Evolutionary conservation across 129 eudicot genomes (phyloP), one percentile per base, ranked within the genome.

Genomic region (Glebionis coronaria): DNA sequence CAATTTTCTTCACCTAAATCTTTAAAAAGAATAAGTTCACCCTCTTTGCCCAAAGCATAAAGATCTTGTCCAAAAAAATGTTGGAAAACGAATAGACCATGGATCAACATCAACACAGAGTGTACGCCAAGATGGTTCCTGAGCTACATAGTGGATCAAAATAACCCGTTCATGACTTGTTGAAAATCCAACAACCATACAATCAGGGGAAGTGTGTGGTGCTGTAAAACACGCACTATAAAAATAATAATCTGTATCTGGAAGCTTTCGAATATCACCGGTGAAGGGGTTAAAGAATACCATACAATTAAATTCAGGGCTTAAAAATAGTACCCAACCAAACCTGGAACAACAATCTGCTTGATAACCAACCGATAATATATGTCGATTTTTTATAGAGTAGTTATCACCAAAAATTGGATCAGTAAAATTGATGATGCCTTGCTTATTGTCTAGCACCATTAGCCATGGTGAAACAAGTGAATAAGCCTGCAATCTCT

Each of bases 241-340:
- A 45, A 56, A 70, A 76, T 18, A 20, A 61, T 4, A 49, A 15
- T 12, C 15, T 16, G 2, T 8, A 8, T 0, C 9, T 46, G 76
- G 66, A 40, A 69, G 62, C 12, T 61, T 20, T 3, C 9, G 15
- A 3, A 4, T 62, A 20, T 35, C 61, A 28, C 18, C 44, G 10
- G 76, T 69, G 42, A 76, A 69, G 45, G 76, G 81, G 60, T 76
- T 44, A 45, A 51, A 63, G 71, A 60, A 69, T 7, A 40, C 42
- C 5, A 56, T 4, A 12, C 16, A 61, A 31, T 2, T 8, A 31
- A 31, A 31, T 31, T 31, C 40, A 31, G 40, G 5, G 40, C 40
- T 31, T 31, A 31, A 31, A 31, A 31, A 31, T 9, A 31, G 40
- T 44, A 2, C 12, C 21, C 12, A 20, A 51, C 12, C 40, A 18